These are phyloP conservation scores for Phaseolus coccineus DNA, from an alignment of 331 rosid genomes.

Conservation along the genomic window DNA sequence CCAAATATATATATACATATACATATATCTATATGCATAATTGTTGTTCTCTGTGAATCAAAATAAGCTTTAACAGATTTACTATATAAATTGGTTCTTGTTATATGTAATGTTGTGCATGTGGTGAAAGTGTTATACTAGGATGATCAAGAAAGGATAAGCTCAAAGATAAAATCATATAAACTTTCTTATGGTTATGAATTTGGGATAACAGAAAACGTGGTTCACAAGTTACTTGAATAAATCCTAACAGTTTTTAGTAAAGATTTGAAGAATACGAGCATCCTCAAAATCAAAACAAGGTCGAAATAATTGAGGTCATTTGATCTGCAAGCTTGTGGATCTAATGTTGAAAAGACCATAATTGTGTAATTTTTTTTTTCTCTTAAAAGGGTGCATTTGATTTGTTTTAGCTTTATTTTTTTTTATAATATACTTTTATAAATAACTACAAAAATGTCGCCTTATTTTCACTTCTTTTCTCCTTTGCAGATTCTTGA, in stretches of 20 bases:
- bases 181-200: background rate
- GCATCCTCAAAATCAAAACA: background rate
- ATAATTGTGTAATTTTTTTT: background rate
- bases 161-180: conserved; percentile 3
- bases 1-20: background rate
- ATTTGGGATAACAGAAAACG: background rate
- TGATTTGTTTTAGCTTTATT: background rate
- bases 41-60: conserved; percentile 33
- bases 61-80: background rate
- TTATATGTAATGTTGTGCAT: too few species aligned
- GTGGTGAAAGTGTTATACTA: background rate
- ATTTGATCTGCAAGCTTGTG: background rate
- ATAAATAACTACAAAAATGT: background rate
- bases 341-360: background rate
- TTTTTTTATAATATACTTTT: background rate
- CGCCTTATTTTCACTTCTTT: background rate
- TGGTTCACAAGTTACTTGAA: background rate
- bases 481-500: conserved; percentile 12
- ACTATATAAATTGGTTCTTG: too few species aligned
- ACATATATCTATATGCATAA: too few species aligned
- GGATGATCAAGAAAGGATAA: conserved; percentile 9
- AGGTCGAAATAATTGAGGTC: background rate
- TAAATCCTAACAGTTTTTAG: background rate
- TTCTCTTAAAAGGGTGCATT: background rate
- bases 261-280: background rate